Conservation (phyloP, 805 yeast species). For the Wickerhamomyces hampshirensis region DNA sequence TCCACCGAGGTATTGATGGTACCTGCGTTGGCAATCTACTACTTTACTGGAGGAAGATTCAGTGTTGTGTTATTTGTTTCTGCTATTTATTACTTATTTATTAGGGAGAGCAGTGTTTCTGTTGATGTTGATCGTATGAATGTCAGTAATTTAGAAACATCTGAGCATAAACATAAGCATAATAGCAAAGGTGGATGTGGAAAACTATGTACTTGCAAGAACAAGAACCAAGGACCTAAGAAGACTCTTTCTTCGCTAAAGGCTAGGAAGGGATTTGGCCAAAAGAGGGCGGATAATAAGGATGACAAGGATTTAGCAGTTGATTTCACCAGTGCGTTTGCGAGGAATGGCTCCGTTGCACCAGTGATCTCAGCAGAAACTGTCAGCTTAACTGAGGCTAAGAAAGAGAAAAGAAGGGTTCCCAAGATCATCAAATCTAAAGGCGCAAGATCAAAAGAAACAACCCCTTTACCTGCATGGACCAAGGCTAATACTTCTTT, state of each 20-base stretch:
- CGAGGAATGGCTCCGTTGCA: constrained; percentile 9
- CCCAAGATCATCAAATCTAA: constrained; percentile 40
- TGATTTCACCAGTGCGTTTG: constrained; percentile 37
- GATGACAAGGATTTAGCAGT: constrained; percentile 25
- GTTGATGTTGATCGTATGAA: too few species aligned
- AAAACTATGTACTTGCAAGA: constrained; percentile 27
- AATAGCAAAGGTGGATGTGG: constrained; percentile 30
- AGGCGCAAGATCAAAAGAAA: constrained; percentile 23
- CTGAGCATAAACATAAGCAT: constrained; percentile 13
- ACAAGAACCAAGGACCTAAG: constrained; percentile 19
- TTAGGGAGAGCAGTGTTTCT: constrained; percentile 18
- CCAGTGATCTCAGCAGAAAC: constrained; percentile 5
- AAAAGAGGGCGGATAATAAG: constrained; percentile 6
- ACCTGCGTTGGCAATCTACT: constrained; percentile 11
- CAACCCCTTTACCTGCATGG: constrained; percentile 28
- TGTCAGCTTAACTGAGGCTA: constrained; percentile 11
- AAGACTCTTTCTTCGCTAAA: constrained; percentile 22
- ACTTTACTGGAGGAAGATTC: constrained; percentile 33
- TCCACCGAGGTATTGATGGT: constrained; percentile 11
- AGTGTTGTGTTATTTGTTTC: constrained; percentile 28
- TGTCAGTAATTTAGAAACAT: too few species aligned
- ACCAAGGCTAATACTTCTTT: constrained; percentile 38
- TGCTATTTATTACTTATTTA: constrained; percentile 23
- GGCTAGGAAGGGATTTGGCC: constrained; percentile 18
- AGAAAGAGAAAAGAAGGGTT: constrained; percentile 25